Evolutionary conservation across 352 stramenopile genomes (phyloP).

Genomic region (Pythium grandisporangium): DNA sequence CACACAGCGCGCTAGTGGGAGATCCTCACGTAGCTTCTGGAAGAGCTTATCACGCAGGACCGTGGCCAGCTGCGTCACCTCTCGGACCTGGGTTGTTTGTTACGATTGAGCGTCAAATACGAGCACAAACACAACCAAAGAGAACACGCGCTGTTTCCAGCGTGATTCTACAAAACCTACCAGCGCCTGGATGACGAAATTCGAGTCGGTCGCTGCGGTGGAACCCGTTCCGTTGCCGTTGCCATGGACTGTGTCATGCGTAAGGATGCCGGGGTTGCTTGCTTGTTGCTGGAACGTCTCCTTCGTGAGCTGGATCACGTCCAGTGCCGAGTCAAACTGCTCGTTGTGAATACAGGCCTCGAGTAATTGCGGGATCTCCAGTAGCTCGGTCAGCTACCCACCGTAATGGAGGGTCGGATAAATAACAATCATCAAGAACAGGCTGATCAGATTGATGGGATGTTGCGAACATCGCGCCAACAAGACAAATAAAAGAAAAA

Average conservation of each 20-base stretch:
- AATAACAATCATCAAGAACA: no score
- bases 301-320: conserved; percentile 90
- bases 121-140: not conserved
- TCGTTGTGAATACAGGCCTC: conserved; percentile 96
- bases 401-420: no score
- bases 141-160: not conserved
- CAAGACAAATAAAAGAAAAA: no score
- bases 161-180: conserved; percentile 10
- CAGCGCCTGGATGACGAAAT: conserved; percentile 57
- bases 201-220: conserved; percentile 4
- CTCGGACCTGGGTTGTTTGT: conserved; percentile 33
- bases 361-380: conserved; percentile 97
- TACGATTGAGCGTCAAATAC: no score
- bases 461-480: no score
- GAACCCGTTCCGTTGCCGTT: no score
- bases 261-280: conserved; percentile 2
- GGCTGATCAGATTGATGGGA: no score
- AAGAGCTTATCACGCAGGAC: conserved; percentile 66
- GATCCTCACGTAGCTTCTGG: conserved; percentile 74
- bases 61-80: conserved; percentile 57
- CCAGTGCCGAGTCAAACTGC: conserved; percentile 94
- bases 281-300: conserved; percentile 44
- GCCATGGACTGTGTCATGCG: no score
- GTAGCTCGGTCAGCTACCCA: conserved; percentile 89
- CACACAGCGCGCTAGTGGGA: conserved; percentile 74